Percentiles rank a stretch among this genome's conserved stretches.
phyloP scores from a whole-genome alignment of 352 stramenopile species.

The Globisporangium yorkense region DNA sequence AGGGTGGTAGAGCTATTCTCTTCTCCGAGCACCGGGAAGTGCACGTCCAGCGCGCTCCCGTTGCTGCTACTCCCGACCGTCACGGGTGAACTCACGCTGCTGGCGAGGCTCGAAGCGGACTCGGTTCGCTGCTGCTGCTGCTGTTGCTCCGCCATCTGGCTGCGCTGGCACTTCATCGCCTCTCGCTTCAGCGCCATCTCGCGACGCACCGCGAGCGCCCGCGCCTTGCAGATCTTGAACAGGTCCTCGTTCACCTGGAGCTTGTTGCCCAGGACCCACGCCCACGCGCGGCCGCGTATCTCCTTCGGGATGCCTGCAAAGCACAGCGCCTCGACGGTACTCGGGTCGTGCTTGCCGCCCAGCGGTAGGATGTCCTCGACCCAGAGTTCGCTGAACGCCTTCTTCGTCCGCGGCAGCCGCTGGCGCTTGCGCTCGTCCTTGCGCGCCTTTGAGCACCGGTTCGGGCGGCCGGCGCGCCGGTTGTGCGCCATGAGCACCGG shows the following conservation, averaged over 20 bases:
- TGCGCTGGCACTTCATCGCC: conserved; percentile 17
- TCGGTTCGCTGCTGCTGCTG: conserved; percentile 3
- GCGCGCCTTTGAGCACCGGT: conserved; percentile 50
- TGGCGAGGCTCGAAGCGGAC: conserved; percentile 4
- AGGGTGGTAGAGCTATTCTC: background rate
- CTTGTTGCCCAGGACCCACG: conserved; percentile 74
- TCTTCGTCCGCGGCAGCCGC: conserved; percentile 61
- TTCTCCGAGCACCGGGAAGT: background rate
- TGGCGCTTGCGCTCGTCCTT: conserved; percentile 56
- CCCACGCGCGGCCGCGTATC: conserved; percentile 70
- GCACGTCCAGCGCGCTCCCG: conserved; percentile 5
- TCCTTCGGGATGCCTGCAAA: conserved; percentile 84
- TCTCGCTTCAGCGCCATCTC: conserved; percentile 75
- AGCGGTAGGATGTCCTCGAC: conserved; percentile 54
- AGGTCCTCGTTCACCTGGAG: conserved; percentile 84
- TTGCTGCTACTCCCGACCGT: conserved; percentile 6
- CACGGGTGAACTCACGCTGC: background rate
- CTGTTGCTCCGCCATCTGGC: conserved; percentile 1
- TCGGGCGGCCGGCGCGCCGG: conserved; percentile 16
- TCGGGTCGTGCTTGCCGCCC: conserved; percentile 11
- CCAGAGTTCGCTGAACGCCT: conserved; percentile 73
- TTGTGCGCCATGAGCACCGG: conserved; percentile 18
- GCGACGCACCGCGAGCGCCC: conserved; percentile 63
- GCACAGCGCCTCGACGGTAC: conserved; percentile 56
- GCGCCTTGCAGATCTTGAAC: conserved; percentile 74